Conservation (phyloP, 345 rosid genomes). For the Eucalyptus sp. region DNA sequence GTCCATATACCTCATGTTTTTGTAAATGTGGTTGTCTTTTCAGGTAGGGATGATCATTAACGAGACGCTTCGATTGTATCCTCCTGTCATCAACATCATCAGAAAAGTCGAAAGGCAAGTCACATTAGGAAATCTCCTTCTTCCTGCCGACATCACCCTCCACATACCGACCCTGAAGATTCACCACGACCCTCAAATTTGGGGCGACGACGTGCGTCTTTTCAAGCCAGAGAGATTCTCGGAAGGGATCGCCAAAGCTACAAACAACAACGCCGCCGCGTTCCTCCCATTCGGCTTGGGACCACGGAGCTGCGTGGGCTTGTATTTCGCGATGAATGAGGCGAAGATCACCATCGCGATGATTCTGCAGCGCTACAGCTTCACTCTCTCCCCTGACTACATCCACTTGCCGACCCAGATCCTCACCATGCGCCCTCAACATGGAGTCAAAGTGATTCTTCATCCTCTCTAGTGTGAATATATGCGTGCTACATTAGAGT, state of each 20-base stretch:
- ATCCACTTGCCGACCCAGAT: slow-evolving; percentile 14
- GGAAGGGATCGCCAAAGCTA: slow-evolving; percentile 30
- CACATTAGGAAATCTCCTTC: slow-evolving; percentile 8
- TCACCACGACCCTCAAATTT: slow-evolving; percentile 18
- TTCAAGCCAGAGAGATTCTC: slow-evolving; percentile 18
- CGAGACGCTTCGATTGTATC: slow-evolving; percentile 22
- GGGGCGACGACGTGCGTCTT: slow-evolving; percentile 22
- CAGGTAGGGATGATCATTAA: slow-evolving; percentile 15
- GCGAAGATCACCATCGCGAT: slow-evolving; percentile 26
- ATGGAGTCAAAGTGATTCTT: slow-evolving; percentile 27
- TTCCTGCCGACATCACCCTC: slow-evolving; percentile 8
- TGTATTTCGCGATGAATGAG: slow-evolving; percentile 14
- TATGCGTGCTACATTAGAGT: not conserved
- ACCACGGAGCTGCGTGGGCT: slow-evolving; percentile 24
- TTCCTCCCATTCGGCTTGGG: slow-evolving; percentile 31
- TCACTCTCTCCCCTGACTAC: slow-evolving; percentile 22
- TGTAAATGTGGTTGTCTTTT: not conserved
- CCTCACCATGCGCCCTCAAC: slow-evolving; percentile 9
- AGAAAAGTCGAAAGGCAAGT: slow-evolving; percentile 8
- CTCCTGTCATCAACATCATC: not conserved
- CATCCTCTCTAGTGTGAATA: not conserved
- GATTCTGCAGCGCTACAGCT: slow-evolving; percentile 29
- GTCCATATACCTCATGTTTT: not conserved
- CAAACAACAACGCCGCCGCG: slow-evolving; percentile 10
- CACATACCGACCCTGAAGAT: not conserved